Base-by-base conservation (phyloP, 163 green algal genomes). In the Scenedesmus sp. region DNA sequence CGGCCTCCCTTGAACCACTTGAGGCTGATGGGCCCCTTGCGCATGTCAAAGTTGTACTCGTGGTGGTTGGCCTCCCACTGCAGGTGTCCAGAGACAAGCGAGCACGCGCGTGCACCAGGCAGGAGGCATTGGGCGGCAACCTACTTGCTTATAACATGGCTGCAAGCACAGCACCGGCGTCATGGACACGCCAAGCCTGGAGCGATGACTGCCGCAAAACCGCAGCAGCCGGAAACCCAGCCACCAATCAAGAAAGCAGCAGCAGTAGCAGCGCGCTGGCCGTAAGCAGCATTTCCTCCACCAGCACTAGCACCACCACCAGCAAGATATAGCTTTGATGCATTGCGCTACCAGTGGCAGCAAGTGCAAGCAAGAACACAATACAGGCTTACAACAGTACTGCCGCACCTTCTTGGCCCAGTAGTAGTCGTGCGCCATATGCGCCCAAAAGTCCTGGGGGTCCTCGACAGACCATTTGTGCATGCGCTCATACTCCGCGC, bases 11-110 rank as follows among this genome's bases (percentile, higher is more conserved):
- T 90, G 94, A 99, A 99, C 94, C 95, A 99, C 43, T 94, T 91
- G 15, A 92, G 93, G 72, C 76, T 72, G 43, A 97, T 93, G 33
- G 90, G 93, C 26, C 97, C 97, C 53, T 96, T 95, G 49, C 92
- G 90, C 46, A 97, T 51, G 94, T 99, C 96, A 89, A 99, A 98
- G 93, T 99, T 99, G 94, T 89, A 98, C 22, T 51, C n/a, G 51
- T 89, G 37, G 88, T 96, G 94, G 76, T 95, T 89, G 61, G 86
- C 72, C 46, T 93, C 90, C 92, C 92, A 95, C 93, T 95, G 93
- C 82, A 70, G 42, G 26, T 33, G 16, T 56, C 49, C 12, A 56
- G 22, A 12, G n/a, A n/a, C n/a, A 76, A n/a, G 44, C 22, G 33
- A 72, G 1, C 22, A n/a, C 5, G 33, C 1, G 20, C 20, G 24